Conservation (phyloP, 108 stramenopile genomes). For the Nitzschia palea region DNA sequence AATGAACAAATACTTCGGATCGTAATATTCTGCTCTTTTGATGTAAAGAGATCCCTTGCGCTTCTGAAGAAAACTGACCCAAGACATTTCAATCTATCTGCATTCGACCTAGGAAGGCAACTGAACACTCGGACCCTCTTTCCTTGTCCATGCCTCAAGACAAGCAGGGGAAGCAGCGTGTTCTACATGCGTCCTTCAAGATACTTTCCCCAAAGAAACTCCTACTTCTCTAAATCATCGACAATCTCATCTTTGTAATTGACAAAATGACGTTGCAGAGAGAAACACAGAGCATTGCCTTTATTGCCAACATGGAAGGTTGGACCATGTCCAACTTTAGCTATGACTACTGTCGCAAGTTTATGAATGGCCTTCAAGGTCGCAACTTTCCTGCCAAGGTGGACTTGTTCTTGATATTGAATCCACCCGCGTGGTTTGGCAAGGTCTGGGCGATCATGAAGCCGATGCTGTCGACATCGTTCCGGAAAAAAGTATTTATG, state of each 20-base stretch:
- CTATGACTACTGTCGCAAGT: constrained; percentile 40
- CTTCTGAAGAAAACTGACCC: not conserved
- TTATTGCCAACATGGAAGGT: constrained; percentile 54
- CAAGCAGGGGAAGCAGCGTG: constrained; percentile 29
- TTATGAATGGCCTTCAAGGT: constrained; percentile 53
- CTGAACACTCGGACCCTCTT: constrained; percentile 37
- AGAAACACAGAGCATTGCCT: constrained; percentile 45
- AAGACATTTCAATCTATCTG: constrained; percentile 2
- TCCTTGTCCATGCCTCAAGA: constrained; percentile 41
- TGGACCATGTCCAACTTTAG: constrained; percentile 53
- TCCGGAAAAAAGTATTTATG: constrained; percentile 45
- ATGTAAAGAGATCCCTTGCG: not conserved
- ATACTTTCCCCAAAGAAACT: constrained; percentile 41
- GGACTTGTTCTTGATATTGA: constrained; percentile 50
- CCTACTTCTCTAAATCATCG: constrained; percentile 38
- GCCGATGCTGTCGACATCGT: constrained; percentile 36
- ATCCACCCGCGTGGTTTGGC: constrained; percentile 57
- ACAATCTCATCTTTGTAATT: constrained; percentile 39
- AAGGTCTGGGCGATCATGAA: constrained; percentile 52
- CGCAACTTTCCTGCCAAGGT: constrained; percentile 38
- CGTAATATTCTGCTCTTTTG: not conserved
- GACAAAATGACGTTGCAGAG: constrained; percentile 28
- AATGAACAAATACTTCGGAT: not conserved
- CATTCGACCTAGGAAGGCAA: constrained; percentile 10
- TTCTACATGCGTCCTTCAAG: constrained; percentile 59